These are phyloP conservation scores for Sclerotinia minor DNA, from an alignment of 2,329 filamentous ascomycete species.

Conservation along the genomic window DNA sequence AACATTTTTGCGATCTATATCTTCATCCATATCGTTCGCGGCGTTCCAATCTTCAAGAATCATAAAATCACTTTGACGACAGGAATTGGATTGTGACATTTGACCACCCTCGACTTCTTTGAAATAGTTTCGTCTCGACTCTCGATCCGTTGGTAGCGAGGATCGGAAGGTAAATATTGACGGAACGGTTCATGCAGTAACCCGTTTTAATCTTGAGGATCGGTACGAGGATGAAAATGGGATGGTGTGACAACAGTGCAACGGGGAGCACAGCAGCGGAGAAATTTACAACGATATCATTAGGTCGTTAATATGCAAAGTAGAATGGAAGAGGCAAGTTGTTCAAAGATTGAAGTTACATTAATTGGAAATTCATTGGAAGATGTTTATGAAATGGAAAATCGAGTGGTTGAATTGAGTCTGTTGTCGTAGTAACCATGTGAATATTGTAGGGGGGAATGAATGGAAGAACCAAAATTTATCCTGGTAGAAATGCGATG, in stretches of 20 bases:
- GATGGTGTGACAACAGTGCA: slow-evolving; percentile 13
- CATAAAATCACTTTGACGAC: slow-evolving; percentile 32
- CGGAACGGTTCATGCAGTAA: slow-evolving; percentile 37
- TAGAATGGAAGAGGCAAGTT: not conserved
- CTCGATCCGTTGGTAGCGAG: not conserved
- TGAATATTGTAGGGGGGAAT: slow-evolving; percentile 2
- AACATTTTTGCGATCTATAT: slow-evolving; percentile 25
- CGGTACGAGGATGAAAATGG: slow-evolving; percentile 14
- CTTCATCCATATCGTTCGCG: slow-evolving; percentile 29
- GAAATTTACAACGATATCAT: not conserved
- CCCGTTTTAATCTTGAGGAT: slow-evolving; percentile 26
- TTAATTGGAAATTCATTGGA: not conserved
- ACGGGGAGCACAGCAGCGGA: not conserved
- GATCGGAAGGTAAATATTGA: slow-evolving; percentile 32
- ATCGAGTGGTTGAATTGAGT: slow-evolving; percentile 1
- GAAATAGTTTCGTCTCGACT: too few relatives aligned
- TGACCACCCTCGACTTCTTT: not conserved
- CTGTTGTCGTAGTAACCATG: slow-evolving; percentile 16
- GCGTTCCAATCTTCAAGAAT: slow-evolving; percentile 40
- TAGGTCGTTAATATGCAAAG: slow-evolving; percentile 7
- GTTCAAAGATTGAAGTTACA: not conserved
- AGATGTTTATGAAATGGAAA: not conserved
- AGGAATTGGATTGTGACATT: slow-evolving; percentile 34
- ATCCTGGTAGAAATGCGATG: not conserved
- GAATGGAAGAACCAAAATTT: not conserved